phyloP scores from a whole-genome alignment of 148 eudicot species.

The Nepenthes gracilis region DNA sequence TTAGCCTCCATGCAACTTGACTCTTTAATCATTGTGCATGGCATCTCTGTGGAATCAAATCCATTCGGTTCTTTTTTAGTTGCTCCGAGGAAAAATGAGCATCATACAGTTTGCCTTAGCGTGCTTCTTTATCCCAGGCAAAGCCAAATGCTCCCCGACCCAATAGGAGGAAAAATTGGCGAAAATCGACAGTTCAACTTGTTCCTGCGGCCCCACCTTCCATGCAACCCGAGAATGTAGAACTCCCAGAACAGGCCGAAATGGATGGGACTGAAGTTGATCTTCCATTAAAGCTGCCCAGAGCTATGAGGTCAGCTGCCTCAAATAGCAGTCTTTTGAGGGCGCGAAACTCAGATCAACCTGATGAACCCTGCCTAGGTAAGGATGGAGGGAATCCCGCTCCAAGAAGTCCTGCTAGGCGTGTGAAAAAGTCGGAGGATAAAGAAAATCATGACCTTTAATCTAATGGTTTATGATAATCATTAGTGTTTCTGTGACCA shows the following conservation, averaged over 20 bases:
- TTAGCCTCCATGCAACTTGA: background rate
- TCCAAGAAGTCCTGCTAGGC: constrained; percentile 35
- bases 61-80: background rate
- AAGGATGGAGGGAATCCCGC: constrained; percentile 37
- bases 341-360: constrained; percentile 57
- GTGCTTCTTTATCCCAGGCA: constrained; percentile 23
- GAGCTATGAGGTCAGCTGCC: constrained; percentile 57
- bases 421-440: constrained; percentile 26
- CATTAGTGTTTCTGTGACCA: no score
- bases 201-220: constrained; percentile 49
- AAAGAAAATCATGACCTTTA: constrained; percentile 53
- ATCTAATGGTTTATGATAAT: background rate
- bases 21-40: background rate
- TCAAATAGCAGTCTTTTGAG: constrained; percentile 44
- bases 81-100: background rate
- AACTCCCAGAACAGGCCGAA: constrained; percentile 25
- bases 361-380: constrained; percentile 20
- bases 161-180: constrained; percentile 62
- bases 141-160: constrained; percentile 57
- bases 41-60: background rate
- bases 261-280: constrained; percentile 19
- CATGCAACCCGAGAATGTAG: constrained; percentile 24
- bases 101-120: background rate
- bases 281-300: constrained; percentile 55
- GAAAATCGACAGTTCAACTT: constrained; percentile 63